Evolutionary conservation across 129 eudicot genomes (phyloP), one percentile per base, ranked within the genome.

Genomic region (Chrysanthemum seticuspe): DNA sequence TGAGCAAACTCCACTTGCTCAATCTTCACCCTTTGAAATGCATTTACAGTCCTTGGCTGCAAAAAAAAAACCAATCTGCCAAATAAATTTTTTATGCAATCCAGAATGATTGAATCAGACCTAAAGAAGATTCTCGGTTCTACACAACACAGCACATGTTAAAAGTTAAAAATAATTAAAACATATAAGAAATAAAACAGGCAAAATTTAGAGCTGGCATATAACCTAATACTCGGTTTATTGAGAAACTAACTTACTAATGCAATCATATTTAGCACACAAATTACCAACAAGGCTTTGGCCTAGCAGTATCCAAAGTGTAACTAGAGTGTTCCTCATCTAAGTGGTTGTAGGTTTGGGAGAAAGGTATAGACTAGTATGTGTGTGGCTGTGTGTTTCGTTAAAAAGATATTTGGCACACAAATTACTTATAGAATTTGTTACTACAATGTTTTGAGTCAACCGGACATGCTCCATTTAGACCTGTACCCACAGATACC

Each of bases 21-120:
- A 58, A 78, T 29, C 75, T 92, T 92, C 78, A 92, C 97, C 79
- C 97, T 89, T 74, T 87, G 89, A 77, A 92, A 92, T 65, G 91
- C 96, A 74, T 85, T 83, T 49, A 74, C 81, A 0, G 87, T 82
- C 77, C 82, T 89, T 65, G 95, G 98, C 96, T 92, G 89, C 84
- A 86, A 67, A 12, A 19, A 82, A 12, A 80, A 59, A 12, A 74
- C 11, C 25, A 80, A 60, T 12, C 65, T 31, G 59, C 58, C 12
- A 77, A 67, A 71, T 13, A 62, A 58, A 9, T 25, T 60, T 21
- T 13, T n/a, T 56, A 5, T 54, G 16, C 23, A 15, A 70, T 58
- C 19, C 1, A 23, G 15, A 71, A n/a, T 57, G 5, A 58, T 51
- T 10, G 31, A 23, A 62, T 9, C 18, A 50, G 64, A 63, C 13